These are phyloP conservation scores for Triticum aestivum DNA, from an alignment of 176 grass and related monocot species.

Conservation along the genomic window IWGSC_CS_RefSeq_v2.1 NC_057798.1:22687163-22687662, in stretches of 20 bases:
- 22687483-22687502: rapidly evolving
- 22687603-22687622: no score
- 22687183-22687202: background rate
- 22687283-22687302: no score
- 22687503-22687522: background rate
- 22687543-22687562: no score
- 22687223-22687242: background rate
- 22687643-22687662: no score
- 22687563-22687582: no score
- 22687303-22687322: rapidly evolving
- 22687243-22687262: no score
- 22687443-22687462: background rate
- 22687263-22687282: background rate
- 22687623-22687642: no score
- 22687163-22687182: background rate
- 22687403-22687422: rapidly evolving
- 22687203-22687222: background rate
- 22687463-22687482: background rate
- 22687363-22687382: background rate
- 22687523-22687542: background rate
- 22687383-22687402: background rate
- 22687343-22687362: background rate
- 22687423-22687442: background rate
- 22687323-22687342: rapidly evolving
- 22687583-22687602: no score